phyloP scores from a whole-genome alignment of 768 basidiomycete species.

The Lentinula lateritia region DNA sequence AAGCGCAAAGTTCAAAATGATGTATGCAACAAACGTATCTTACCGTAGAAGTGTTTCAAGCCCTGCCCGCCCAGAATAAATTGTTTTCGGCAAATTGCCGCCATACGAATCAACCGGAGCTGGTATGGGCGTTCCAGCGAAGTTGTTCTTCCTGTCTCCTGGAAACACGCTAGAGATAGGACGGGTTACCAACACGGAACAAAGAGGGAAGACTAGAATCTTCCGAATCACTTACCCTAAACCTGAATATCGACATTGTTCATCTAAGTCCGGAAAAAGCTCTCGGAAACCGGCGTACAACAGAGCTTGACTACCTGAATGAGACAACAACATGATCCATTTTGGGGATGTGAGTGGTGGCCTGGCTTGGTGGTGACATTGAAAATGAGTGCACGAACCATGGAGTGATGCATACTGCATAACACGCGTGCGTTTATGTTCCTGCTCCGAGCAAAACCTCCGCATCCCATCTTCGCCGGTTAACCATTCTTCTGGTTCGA shows the following conservation, averaged over 20 bases:
- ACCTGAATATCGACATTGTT: conserved; percentile 7
- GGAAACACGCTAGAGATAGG: background rate
- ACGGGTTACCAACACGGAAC: background rate
- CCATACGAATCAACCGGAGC: background rate
- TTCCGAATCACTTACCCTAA: conserved; percentile 8
- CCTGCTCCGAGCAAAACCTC: background rate
- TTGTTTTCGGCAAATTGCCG: conserved; percentile 4
- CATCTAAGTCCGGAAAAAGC: conserved; percentile 17
- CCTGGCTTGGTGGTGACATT: too few species aligned
- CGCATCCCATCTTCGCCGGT: conserved; percentile 8
- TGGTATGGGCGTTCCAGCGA: background rate
- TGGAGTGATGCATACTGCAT: conserved; percentile 13
- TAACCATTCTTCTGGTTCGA: conserved; percentile 20
- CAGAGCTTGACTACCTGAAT: too few species aligned
- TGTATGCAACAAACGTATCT: too few species aligned
- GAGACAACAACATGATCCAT: background rate
- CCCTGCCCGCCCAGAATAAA: conserved; percentile 8
- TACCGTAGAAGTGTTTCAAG: conserved; percentile 14
- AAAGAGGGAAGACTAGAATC: too few species aligned
- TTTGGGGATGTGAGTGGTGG: too few species aligned
- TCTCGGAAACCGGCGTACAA: conserved; percentile 2
- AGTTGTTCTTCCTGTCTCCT: background rate
- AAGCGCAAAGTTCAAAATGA: background rate
- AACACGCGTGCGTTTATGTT: conserved; percentile 10
- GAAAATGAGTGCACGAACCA: background rate